A percentile compares a stretch with the other conserved stretches of the same genome.
Evolutionary conservation across 441 rosid genomes (phyloP).

Genomic region (Erysimum cheiri): DNA sequence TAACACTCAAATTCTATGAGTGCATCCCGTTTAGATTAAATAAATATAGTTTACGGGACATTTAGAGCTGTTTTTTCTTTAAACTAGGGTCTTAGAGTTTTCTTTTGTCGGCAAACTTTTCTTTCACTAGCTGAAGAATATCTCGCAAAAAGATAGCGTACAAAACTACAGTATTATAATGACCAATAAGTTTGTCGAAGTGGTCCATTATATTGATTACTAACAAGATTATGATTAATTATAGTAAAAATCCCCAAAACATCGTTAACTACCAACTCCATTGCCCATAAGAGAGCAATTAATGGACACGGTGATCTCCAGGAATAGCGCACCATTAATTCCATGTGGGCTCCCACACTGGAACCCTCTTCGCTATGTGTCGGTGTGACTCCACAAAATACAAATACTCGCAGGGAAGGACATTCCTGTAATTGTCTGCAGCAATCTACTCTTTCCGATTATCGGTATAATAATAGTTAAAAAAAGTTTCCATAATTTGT

Average conservation of each 20-base stretch:
- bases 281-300: constrained; percentile 18
- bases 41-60: background rate
- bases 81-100: background rate
- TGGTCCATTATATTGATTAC: constrained; percentile 5
- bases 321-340: constrained; percentile 45
- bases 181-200: constrained; percentile 22
- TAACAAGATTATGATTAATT: background rate
- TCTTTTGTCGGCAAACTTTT: constrained; percentile 17
- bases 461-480: background rate
- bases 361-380: constrained; percentile 33
- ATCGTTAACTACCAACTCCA: constrained; percentile 9
- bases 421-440: constrained; percentile 5
- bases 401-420: constrained; percentile 29
- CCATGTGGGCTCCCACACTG: constrained; percentile 44
- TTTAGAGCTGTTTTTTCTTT: background rate
- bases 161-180: background rate
- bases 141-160: background rate
- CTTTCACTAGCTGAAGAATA: background rate
- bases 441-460: background rate
- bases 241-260: constrained; percentile 18
- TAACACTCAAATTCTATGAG: constrained; percentile 18
- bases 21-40: background rate
- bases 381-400: constrained; percentile 43
- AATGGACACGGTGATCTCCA: constrained; percentile 46
- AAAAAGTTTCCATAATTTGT: background rate